phyloP scores from a whole-genome alignment of 192 early-diverging fungal species.

The Podila clonocystis region DNA sequence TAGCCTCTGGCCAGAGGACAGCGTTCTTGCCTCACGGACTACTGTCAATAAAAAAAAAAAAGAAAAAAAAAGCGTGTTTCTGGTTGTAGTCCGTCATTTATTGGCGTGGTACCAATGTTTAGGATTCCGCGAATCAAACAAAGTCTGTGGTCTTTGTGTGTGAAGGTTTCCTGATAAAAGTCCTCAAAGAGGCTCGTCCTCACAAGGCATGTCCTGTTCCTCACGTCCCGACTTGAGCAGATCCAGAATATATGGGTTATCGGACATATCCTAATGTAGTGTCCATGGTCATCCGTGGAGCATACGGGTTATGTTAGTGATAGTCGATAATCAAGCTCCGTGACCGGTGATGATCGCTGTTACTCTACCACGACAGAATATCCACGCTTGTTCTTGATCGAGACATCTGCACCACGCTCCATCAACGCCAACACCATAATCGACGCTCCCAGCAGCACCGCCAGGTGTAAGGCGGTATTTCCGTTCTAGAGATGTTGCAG shows the following conservation, averaged over 20 bases:
- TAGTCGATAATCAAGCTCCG: background rate
- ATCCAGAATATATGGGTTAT: constrained; percentile 21
- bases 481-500: constrained; percentile 56
- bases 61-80: no score
- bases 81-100: no score
- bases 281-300: background rate
- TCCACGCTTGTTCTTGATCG: constrained; percentile 67
- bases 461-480: constrained; percentile 79
- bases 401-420: constrained; percentile 70
- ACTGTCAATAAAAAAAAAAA: no score
- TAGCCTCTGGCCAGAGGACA: no score
- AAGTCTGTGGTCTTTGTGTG: no score
- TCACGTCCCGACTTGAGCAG: background rate
- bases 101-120: no score
- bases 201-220: background rate
- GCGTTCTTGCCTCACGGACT: no score
- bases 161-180: background rate
- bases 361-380: constrained; percentile 64
- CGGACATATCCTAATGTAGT: constrained; percentile 18
- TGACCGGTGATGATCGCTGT: background rate
- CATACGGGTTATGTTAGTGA: background rate
- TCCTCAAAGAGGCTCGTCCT: background rate
- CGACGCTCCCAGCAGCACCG: constrained; percentile 66
- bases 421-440: constrained; percentile 68
- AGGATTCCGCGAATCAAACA: no score